Evolutionary conservation across 1,284 basidiomycete species (phyloP), one percentile per base, ranked within the genome.

Genomic region (Ganoderma multipileum): DNA sequence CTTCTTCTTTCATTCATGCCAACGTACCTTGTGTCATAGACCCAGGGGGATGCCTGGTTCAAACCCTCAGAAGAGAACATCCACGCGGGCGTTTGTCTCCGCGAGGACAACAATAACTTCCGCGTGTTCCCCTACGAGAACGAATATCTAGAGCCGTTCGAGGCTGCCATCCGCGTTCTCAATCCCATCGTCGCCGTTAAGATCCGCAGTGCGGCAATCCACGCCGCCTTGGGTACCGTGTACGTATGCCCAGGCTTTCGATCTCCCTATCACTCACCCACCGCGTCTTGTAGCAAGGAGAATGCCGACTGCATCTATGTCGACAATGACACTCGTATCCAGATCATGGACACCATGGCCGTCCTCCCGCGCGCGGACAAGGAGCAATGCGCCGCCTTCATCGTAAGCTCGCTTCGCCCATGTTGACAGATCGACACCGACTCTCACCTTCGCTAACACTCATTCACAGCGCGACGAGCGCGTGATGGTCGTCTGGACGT

Each of bases 141-240:
- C 72, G 74, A 68, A 47, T 78, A 83, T 78, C 83, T 92, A 61
- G 87, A 85, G 41, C 89, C 91, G 38, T 92, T 92, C 72, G 90
- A 93, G 80, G 87, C 88, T 16, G 91, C 91, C 2, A 84, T 95
- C 20, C 84, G 88, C n/a, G 79, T 82, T 30, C 82, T 95, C 61
- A 95, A 95, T 75, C 91, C 92, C n/a, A 88, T 93, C 59, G 91
- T 94, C 44, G 93, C 93, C 3, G 89, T 95, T 76, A 94, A 94
- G 79, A 82, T 93, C 55, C 88, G 92, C 38, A 91, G 88, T 74
- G 91, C 92, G 36, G 91, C 93, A 28, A 90, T 94, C 18, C 90
- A 94, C 75, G 92, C 92, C 39, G 92, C 93, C 52, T 84, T 93
- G 71, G 80, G 86, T 26, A 87, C 85, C 36, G 86, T 91, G 89